These are phyloP conservation scores for Blastocladiella britannica DNA, from an alignment of 192 early-diverging fungal species.

Conservation along the genomic window DNA sequence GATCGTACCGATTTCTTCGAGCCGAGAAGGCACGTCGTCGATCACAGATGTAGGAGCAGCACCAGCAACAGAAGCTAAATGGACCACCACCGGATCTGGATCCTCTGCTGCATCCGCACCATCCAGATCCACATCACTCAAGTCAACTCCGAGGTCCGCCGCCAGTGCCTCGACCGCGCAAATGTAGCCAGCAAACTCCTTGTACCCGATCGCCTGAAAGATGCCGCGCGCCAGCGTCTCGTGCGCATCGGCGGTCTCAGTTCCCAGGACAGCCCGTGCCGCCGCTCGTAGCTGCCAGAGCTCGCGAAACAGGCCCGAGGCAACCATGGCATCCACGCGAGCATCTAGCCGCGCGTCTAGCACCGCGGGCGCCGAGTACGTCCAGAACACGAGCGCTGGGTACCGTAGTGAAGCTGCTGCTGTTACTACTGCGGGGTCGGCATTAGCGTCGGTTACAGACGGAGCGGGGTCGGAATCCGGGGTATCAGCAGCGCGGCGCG, in stretches of 20 bases:
- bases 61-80: neutral
- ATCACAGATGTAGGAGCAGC: neutral
- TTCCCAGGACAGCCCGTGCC: neutral
- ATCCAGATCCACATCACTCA: too few species aligned
- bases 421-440: constrained; percentile 43
- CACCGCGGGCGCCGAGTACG: constrained; percentile 43
- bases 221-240: constrained; percentile 7
- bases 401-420: constrained; percentile 55
- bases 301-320: constrained; percentile 30
- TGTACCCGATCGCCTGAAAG: constrained; percentile 44
- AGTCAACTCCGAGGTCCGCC: too few species aligned
- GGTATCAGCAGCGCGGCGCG: neutral
- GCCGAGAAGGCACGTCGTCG: neutral
- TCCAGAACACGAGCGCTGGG: constrained; percentile 65
- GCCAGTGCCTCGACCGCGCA: constrained; percentile 10
- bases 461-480: neutral
- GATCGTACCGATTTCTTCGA: neutral
- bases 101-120: too few species aligned
- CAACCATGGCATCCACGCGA: constrained; percentile 76
- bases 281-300: constrained; percentile 26
- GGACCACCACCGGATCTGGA: too few species aligned
- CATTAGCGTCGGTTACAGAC: constrained; percentile 6
- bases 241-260: constrained; percentile 3
- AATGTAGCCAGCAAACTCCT: constrained; percentile 66
- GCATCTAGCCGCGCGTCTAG: constrained; percentile 60